These are phyloP conservation scores for Luffa acutangula DNA, from an alignment of 306 rosid genomes.

Conservation along the genomic window DNA sequence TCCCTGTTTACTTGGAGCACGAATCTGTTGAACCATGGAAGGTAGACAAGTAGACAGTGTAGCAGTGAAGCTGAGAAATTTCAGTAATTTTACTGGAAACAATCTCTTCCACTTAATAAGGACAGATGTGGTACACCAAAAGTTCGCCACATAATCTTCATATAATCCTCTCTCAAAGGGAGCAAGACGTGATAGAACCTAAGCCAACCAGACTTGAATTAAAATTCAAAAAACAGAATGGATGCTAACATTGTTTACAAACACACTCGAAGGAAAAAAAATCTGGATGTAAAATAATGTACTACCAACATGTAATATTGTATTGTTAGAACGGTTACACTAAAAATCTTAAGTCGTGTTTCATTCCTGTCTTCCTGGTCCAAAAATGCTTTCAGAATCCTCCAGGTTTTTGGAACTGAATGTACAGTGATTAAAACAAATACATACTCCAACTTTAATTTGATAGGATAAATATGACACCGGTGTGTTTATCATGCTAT, in stretches of 20 bases:
- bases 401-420: background rate
- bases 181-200: slow-evolving; percentile 82
- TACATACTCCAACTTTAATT: background rate
- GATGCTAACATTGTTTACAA: background rate
- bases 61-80: slow-evolving; percentile 53
- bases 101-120: slow-evolving; percentile 85
- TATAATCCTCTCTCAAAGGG: slow-evolving; percentile 93
- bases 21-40: slow-evolving; percentile 83
- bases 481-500: background rate
- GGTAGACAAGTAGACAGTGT: slow-evolving; percentile 68
- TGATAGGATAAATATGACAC: background rate
- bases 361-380: background rate
- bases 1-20: slow-evolving; percentile 59
- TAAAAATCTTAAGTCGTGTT: background rate
- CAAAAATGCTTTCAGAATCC: background rate
- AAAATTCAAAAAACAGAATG: background rate
- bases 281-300: background rate
- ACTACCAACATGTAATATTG: background rate
- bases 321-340: background rate
- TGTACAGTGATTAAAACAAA: background rate
- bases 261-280: background rate
- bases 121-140: slow-evolving; percentile 89
- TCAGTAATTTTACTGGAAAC: slow-evolving; percentile 48
- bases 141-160: slow-evolving; percentile 91
- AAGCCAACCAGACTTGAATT: background rate